Evolutionary conservation across 371 early-diverging fungal species (phyloP), one percentile per base, ranked within the genome.

Genomic region (Entomophthora muscae): DNA sequence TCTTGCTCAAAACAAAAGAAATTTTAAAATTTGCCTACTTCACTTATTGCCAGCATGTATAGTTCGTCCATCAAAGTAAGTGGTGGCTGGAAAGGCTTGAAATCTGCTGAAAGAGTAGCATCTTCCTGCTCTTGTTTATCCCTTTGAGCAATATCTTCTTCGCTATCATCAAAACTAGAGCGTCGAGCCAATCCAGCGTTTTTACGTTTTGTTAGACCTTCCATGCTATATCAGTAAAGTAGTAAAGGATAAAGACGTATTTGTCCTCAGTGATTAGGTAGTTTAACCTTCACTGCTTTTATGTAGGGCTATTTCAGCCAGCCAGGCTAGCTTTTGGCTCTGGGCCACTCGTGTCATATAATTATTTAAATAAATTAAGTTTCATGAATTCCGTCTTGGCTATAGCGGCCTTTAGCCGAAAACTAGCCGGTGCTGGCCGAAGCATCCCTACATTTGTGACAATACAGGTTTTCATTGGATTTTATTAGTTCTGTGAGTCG

Each of bases 61-160:
- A 95, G 84, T 67, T 96, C 95, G 69, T 96, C 97, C 85, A 96
- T 83, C 24, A 96, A 71, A 1, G 95, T 95, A 53, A 96, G 72
- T 71, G 77, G 72, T 3, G 89, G 89, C 52, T 26, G 5, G 31
- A 26, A 61, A 23, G 61, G 61, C 10, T 23, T 28, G 13, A 57
- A 22, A n/a, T 53, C 23, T 13, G 27, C 31, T 29, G 21, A 57
- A 22, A 29, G 30, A 17, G 31, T 22, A 13, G 27, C 57, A 13
- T 57, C 57, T 57, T 57, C 28, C 31, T 22, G 10, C 57, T 10
- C 31, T 17, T 21, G 3, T 29, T 26, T 29, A 28, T 28, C 31
- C 28, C 7, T 57, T 7, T 12, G 21, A 26, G 27, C 31, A 28
- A 10, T 57, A 28, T 12, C 30, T 22, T 57, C 57, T 26, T 26